Evolutionary conservation across 129 eudicot species (phyloP), one percentile per base, ranked within the genome.

Genomic region (Ambrosia artemisiifolia): DNA sequence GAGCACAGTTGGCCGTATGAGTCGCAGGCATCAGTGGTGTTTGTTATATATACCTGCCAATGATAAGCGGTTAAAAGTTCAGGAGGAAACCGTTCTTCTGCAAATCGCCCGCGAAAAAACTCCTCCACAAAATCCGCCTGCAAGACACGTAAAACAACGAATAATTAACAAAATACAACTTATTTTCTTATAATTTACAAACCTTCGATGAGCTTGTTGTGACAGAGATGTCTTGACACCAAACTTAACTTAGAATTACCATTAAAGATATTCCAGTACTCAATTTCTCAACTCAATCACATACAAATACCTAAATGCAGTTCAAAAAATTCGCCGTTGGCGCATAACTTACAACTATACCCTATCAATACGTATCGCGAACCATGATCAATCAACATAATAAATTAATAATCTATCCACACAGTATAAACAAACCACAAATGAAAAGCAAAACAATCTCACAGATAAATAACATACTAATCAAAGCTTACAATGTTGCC

Each of bases 401-500:
- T n/a, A n/a, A n/a, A n/a, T n/a, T n/a, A 30, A 60, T 7, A 5
- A 8, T 34, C 5, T 16, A 72, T 49, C 17, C 11, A 42, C 11
- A n/a, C 1, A 40, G 11, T 4, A 12, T 7, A 30, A 54, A 24
- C 28, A 24, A 40, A 40, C 44, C 7, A 48, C 9, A 59, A 46
- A 32, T 18, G 9, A 76, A 63, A 63, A 17, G 34, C 63, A 19
- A 42, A 56, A 8, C 20, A 55, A 33, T 9, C 1, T 46, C 55
- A 69, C 51, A 42, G 11, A 5, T 8, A 69, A 43, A 5, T 1
- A 57, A 30, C 32, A 30, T 11, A 57, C 3, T 12, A 28, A 24
- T 24, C 28, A 35, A 49, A 43, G 20, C 96, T 83, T 77, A 93
- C 98, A 79, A 74, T 89, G 96, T 81, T 89, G 98, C 98, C 98